phyloP scores from a whole-genome alignment of 371 early-diverging fungal species.

The Mortierella sp. region DNA sequence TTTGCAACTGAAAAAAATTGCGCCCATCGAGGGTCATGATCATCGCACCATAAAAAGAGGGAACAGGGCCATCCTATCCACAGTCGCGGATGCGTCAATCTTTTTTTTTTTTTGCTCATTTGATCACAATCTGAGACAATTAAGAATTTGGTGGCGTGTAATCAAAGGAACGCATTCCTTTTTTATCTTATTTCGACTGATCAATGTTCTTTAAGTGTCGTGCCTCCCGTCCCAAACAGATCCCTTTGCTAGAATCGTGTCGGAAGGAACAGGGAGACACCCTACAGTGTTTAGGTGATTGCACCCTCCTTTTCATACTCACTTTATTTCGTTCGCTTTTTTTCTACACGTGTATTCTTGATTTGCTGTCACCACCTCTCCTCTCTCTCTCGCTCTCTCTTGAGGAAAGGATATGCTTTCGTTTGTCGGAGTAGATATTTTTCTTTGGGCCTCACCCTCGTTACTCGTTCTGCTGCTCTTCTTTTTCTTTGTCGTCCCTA shows the following conservation, averaged over 20 bases:
- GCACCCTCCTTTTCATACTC: neutral
- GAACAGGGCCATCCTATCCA: no score
- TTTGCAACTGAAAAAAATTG: no score
- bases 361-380: neutral
- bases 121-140: neutral
- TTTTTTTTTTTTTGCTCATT: neutral
- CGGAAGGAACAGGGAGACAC: no score
- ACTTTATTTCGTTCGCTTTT: neutral
- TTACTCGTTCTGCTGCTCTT: neutral
- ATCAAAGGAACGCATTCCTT: neutral
- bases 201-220: no score
- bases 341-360: constrained; percentile 6
- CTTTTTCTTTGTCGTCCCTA: neutral
- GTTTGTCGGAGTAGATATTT: neutral
- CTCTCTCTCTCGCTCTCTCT: neutral
- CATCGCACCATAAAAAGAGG: no score
- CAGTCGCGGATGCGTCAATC: no score
- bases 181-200: no score
- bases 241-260: no score
- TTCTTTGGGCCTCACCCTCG: neutral
- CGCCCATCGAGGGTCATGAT: no score
- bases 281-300: no score
- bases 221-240: no score
- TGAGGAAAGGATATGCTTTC: neutral
- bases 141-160: neutral